These are phyloP conservation scores for Colletotrichum sansevieriae DNA, from an alignment of 2,329 filamentous ascomycete genomes.

Conservation along the genomic window DNA sequence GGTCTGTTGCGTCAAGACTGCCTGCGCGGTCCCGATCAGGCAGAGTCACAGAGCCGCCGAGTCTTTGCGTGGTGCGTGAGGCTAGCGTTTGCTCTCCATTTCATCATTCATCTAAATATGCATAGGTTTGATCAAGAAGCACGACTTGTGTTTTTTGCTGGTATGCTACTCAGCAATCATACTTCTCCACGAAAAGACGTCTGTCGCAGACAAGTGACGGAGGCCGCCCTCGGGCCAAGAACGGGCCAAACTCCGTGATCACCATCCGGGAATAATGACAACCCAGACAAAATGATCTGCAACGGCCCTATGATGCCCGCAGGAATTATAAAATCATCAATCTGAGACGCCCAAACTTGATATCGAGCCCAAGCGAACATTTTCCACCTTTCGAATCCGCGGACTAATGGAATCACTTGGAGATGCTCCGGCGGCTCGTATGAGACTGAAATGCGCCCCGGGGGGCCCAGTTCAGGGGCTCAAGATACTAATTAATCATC, in stretches of 20 bases:
- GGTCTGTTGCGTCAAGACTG: background rate
- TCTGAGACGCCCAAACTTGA: background rate
- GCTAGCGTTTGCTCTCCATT: too few relatives aligned
- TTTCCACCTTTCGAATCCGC: background rate
- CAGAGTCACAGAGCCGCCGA: background rate
- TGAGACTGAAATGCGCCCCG: too few relatives aligned
- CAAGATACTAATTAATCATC: too few relatives aligned
- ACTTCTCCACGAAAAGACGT: background rate
- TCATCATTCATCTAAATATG: too few relatives aligned
- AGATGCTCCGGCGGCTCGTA: slow-evolving; percentile 1
- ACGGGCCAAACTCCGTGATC: slow-evolving; percentile 2
- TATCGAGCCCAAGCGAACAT: background rate
- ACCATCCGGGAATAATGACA: background rate
- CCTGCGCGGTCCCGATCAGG: background rate
- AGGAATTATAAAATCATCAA: background rate
- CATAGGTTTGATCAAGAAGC: too few relatives aligned
- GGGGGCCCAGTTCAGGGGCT: too few relatives aligned
- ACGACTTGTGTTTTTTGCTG: too few relatives aligned
- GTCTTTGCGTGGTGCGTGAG: background rate
- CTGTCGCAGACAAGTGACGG: background rate
- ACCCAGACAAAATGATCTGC: background rate
- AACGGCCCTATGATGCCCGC: background rate
- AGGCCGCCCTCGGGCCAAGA: background rate
- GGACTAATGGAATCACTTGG: background rate
- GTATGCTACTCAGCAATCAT: too few relatives aligned